Percentiles rank a stretch among this genome's conserved stretches.
phyloP scores from a whole-genome alignment of 1,284 basidiomycete genomes.

The Cutaneotrichosporon sp. region DNA sequence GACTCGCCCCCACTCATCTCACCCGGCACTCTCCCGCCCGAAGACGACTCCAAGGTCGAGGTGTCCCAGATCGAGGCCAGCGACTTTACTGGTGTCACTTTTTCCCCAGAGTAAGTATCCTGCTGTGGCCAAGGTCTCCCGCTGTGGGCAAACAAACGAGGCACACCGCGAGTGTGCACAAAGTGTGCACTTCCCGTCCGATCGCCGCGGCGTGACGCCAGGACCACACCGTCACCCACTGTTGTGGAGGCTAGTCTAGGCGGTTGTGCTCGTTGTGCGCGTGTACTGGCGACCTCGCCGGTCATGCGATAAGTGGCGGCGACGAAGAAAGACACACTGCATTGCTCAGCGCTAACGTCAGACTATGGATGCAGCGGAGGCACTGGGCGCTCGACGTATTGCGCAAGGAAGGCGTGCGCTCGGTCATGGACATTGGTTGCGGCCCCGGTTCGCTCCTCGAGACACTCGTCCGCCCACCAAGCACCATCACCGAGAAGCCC shows the following conservation, averaged over 20 bases:
- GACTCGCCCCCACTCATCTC: conserved; percentile 15
- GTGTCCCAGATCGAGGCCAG: conserved; percentile 46
- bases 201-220: too few species aligned
- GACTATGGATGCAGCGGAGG: conserved; percentile 45
- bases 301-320: neutral
- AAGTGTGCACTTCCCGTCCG: too few species aligned
- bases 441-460: conserved; percentile 44
- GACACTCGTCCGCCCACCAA: conserved; percentile 38
- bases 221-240: too few species aligned
- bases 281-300: neutral
- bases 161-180: too few species aligned
- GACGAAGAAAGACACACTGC: too few species aligned
- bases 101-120: conserved; percentile 42
- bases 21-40: conserved; percentile 14
- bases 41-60: conserved; percentile 25
- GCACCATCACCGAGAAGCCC: conserved; percentile 39
- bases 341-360: conserved; percentile 13
- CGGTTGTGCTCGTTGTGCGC: too few species aligned
- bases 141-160: too few species aligned
- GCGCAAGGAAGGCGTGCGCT: conserved; percentile 34
- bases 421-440: conserved; percentile 48
- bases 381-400: conserved; percentile 45
- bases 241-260: too few species aligned
- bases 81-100: conserved; percentile 44
- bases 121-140: too few species aligned